Conservation (phyloP, 139 green algal genomes). For the Coelastrella sp. region DNA sequence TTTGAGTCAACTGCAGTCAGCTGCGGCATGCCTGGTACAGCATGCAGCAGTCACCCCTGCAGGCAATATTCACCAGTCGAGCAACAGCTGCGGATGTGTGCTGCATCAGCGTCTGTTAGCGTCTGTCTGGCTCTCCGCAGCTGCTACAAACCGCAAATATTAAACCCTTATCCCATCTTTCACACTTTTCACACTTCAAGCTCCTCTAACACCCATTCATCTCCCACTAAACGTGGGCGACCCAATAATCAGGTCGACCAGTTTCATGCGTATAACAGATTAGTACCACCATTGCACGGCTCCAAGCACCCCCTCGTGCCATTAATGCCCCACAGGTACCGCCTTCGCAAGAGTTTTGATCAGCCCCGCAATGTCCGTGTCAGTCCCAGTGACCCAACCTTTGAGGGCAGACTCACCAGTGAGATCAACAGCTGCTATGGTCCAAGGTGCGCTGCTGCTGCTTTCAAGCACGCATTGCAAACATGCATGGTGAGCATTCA, state of each 20-base stretch:
- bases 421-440: slow-evolving; percentile 34
- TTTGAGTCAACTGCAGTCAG: too few relatives aligned
- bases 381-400: slow-evolving; percentile 16
- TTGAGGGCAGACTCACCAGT: slow-evolving; percentile 12
- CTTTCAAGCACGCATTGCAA: too few relatives aligned
- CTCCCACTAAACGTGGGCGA: too few relatives aligned
- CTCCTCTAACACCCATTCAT: too few relatives aligned
- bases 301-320: too few relatives aligned
- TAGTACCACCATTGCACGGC: too few relatives aligned
- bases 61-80: background rate
- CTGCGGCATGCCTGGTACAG: background rate
- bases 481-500: too few relatives aligned
- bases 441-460: background rate
- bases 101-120: background rate
- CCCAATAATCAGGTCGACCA: too few relatives aligned
- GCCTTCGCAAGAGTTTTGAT: slow-evolving; percentile 14
- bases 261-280: too few relatives aligned
- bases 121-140: background rate
- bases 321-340: background rate
- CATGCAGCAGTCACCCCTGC: background rate
- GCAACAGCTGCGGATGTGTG: background rate
- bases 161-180: too few relatives aligned
- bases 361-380: background rate
- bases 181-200: too few relatives aligned
- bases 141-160: too few relatives aligned